Evolutionary conservation across 805 yeast species (phyloP).

Genomic region (Wickerhamiella alocasiicola): DNA sequence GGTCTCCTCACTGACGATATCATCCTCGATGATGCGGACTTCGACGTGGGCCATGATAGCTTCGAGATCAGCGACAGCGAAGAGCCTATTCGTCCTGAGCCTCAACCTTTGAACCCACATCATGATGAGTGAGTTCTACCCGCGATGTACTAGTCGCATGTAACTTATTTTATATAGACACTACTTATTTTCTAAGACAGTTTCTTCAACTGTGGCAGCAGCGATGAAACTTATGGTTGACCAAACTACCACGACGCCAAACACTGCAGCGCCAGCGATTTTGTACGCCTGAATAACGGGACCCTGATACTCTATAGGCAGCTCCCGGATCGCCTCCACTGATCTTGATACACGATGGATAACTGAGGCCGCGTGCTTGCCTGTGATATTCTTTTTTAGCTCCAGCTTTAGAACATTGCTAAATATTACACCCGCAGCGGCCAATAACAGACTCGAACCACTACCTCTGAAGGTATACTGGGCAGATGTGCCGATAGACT

Average conservation of each 20-base stretch:
- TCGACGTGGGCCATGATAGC: conserved; percentile 5
- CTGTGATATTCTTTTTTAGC: conserved; percentile 25
- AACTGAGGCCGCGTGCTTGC: conserved; percentile 35
- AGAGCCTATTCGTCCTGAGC: conserved; percentile 7
- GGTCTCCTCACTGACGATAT: conserved; percentile 9
- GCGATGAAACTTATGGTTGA: conserved; percentile 1
- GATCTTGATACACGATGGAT: conserved; percentile 36
- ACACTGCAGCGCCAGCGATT: not conserved
- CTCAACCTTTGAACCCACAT: no score
- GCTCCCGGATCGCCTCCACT: conserved; percentile 37
- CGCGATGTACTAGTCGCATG: no score
- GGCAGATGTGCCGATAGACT: conserved; percentile 79
- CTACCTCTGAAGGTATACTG: conserved; percentile 81
- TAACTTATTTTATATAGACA: no score
- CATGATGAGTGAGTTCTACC: no score
- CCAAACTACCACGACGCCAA: not conserved
- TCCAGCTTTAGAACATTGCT: conserved; percentile 34
- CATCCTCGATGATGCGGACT: conserved; percentile 4
- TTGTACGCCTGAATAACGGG: conserved; percentile 30
- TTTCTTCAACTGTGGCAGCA: not conserved
- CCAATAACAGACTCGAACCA: conserved; percentile 75
- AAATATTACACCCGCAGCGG: conserved; percentile 55
- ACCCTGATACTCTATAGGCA: conserved; percentile 35
- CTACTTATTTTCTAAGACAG: not conserved
- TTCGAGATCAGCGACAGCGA: conserved; percentile 8